phyloP scores from a whole-genome alignment of 2,329 filamentous ascomycete genomes.

The Hypoxylon sp. region DNA sequence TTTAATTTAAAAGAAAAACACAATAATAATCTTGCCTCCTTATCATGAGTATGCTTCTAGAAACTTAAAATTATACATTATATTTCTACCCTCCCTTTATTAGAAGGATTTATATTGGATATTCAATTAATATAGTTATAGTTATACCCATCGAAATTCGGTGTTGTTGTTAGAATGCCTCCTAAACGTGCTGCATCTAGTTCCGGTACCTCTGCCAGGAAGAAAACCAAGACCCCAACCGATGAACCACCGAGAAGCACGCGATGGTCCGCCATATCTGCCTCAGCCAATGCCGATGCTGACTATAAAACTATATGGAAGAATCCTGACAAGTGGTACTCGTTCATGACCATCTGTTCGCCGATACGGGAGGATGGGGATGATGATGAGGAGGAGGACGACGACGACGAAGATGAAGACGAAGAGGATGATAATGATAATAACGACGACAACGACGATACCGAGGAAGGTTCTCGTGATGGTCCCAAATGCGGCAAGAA shows the following conservation, averaged over 20 bases:
- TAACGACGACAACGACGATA: conserved; percentile 21
- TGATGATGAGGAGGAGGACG: conserved; percentile 19
- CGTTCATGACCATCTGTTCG: conserved; percentile 52
- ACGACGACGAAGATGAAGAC: conserved; percentile 24
- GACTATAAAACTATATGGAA: conserved; percentile 50
- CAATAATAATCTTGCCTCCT: neutral
- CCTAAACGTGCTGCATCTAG: conserved; percentile 45
- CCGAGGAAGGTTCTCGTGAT: conserved; percentile 22
- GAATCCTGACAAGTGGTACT: conserved; percentile 50
- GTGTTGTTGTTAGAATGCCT: conserved; percentile 36
- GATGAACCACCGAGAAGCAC: conserved; percentile 44
- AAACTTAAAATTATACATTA: neutral
- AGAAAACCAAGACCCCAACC: conserved; percentile 43
- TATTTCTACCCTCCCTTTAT: neutral
- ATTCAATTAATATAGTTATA: neutral
- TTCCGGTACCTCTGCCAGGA: conserved; percentile 34
- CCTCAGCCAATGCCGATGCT: conserved; percentile 55
- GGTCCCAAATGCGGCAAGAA: conserved; percentile 46
- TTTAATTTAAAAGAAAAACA: no score
- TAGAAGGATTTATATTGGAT: neutral
- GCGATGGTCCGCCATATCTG: conserved; percentile 56
- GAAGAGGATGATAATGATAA: conserved; percentile 12
- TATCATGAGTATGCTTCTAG: neutral
- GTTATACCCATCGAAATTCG: neutral
- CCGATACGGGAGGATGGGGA: conserved; percentile 26